Evolutionary conservation across 1,139 yeast species (phyloP).

Genomic region (Debaryomyces psychrophilus): DNA sequence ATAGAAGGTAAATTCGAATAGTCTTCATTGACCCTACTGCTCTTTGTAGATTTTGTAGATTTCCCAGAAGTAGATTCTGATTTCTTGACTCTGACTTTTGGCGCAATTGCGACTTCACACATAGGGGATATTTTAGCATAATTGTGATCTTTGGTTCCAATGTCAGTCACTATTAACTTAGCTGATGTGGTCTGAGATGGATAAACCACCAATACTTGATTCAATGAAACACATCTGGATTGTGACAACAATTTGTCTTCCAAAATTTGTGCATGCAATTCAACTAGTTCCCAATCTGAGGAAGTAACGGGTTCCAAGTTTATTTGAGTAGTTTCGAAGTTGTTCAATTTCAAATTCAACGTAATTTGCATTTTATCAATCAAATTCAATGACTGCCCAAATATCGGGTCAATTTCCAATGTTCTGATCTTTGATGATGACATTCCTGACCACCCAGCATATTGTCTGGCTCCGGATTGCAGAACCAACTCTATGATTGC

Average conservation of each 20-base stretch:
- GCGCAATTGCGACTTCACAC: conserved; percentile 84
- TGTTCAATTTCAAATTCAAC: conserved; percentile 46
- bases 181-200: conserved; percentile 72
- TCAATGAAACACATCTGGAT: conserved; percentile 69
- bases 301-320: conserved; percentile 76
- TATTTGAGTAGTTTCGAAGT: conserved; percentile 59
- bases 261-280: conserved; percentile 74
- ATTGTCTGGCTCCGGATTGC: conserved; percentile 33
- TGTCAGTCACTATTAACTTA: conserved; percentile 60
- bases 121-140: conserved; percentile 69
- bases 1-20: conserved; percentile 39
- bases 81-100: conserved; percentile 56
- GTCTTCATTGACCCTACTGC: conserved; percentile 34
- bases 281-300: conserved; percentile 92
- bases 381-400: conserved; percentile 53
- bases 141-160: conserved; percentile 51
- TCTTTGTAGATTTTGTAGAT: conserved; percentile 34
- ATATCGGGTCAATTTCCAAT: conserved; percentile 44
- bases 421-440: conserved; percentile 34
- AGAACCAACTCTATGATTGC: conserved; percentile 54
- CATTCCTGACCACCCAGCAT: conserved; percentile 88
- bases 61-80: conserved; percentile 25
- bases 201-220: conserved; percentile 68
- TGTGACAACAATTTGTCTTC: conserved; percentile 80
- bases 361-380: conserved; percentile 46